Evolutionary conservation across 257 asterid species (phyloP), one percentile per base, ranked within the genome.

Genomic region (Solanum rostratum): DNA sequence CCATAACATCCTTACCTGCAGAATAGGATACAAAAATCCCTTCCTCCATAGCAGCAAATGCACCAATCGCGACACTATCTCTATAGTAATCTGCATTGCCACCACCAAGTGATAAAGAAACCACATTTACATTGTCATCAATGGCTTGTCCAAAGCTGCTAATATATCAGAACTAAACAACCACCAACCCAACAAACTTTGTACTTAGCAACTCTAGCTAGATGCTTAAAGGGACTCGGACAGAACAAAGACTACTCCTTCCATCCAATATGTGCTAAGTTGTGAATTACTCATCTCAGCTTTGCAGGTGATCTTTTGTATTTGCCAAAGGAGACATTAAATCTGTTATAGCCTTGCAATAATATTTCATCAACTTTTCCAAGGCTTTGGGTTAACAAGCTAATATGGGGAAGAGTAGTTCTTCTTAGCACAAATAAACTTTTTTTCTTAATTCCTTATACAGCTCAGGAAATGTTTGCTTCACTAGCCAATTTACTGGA

Each of bases 21-120:
- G 98, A 92, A 43, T 93, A 92, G 2, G 92, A 89, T 19, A 93
- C 96, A 7, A 90, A 22, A n/a, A 94, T 92, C 4, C 98, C 98
- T 20, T 88, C 90, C 85, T 90, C 93, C 91, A 93, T 90, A 13
- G 98, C 97, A 3, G 95, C 91, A 49, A 91, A 94, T 10, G 93
- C 89, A 43, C 94, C 98, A 6, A 91, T 80, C 0, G 97, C 91
- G 24, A 89, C 73, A 45, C 90, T 86, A 19, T 93, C 93, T n/a
- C 89, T 76, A 9, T 88, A 85, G 18, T 91, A 91, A 14, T 85
- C 80, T 63, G 84, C 20, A 73, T 84, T 63, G 90, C 88, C 79
- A 84, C 88, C 22, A 90, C 97, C 96, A 8, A 93, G 87, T 10
- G 98, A 94, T 16, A 92, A 39, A 4, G 97, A 94, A 85, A 94